Conservation (phyloP, 192 early-diverging fungal species). For the Rhizoclosmatium sp. region DNA sequence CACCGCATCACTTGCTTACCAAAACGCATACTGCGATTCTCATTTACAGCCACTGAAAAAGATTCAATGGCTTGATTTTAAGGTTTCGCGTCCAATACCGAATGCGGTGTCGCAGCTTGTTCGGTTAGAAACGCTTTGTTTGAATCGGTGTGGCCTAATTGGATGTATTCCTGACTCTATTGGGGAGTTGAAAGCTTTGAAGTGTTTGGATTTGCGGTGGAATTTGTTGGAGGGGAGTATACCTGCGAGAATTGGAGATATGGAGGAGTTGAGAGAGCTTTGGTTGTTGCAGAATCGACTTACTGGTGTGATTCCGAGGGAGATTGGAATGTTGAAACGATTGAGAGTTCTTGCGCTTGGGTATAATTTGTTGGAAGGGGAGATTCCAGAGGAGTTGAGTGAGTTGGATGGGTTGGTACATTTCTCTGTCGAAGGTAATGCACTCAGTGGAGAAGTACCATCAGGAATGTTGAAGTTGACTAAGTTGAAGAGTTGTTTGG, state of each 20-base stretch:
- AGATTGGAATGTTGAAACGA: background rate
- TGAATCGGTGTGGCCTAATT: background rate
- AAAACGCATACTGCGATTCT: background rate
- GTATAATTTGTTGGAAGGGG: background rate
- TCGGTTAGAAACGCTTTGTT: background rate
- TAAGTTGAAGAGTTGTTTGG: too few relatives aligned
- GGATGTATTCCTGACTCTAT: background rate
- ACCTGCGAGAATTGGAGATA: background rate
- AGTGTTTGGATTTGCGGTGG: constrained; percentile 7
- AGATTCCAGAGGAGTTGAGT: background rate
- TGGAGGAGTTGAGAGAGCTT: background rate
- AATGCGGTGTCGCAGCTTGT: background rate
- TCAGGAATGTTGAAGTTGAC: background rate
- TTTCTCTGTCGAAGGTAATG: background rate
- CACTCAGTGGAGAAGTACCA: background rate
- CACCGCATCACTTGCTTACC: background rate
- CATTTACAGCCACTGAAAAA: background rate
- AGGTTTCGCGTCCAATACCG: background rate
- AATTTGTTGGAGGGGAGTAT: background rate
- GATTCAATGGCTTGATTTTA: background rate
- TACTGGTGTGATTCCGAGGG: background rate
- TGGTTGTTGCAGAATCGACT: background rate
- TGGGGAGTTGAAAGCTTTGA: background rate
- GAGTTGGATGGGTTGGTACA: background rate
- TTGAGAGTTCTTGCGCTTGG: background rate